Percentiles rank a stretch among this genome's conserved stretches.
These are phyloP conservation scores for Tuber magnatum DNA, from an alignment of 495 filamentous ascomycete species.

Conservation along the genomic window DNA sequence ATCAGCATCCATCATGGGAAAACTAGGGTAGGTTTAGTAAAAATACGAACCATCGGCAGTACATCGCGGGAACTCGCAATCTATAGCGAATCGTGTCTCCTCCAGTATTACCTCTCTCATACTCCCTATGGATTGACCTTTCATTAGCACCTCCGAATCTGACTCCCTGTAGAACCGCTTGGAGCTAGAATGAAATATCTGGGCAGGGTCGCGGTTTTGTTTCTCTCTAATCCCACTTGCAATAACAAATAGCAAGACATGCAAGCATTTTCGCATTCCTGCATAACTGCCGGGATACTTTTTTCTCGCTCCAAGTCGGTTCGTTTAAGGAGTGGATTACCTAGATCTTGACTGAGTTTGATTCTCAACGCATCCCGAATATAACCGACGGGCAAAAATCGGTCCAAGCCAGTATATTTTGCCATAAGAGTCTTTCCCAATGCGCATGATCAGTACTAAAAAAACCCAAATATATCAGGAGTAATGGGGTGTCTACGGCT, in stretches of 20 bases:
- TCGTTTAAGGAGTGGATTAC: background rate
- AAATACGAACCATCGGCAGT: constrained; percentile 5
- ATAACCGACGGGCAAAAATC: background rate
- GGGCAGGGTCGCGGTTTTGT: background rate
- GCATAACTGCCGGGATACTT: background rate
- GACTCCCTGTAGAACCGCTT: background rate
- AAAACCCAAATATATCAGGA: background rate
- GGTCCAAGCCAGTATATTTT: background rate
- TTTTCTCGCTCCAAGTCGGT: background rate
- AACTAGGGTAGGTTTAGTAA: background rate
- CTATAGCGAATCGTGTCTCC: constrained; percentile 19
- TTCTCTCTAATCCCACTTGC: background rate
- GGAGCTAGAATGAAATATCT: background rate
- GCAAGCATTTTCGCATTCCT: background rate
- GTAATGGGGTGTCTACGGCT: background rate
- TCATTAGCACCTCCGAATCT: background rate
- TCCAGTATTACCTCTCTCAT: constrained; percentile 12
- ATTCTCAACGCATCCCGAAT: background rate
- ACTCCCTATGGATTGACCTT: constrained; percentile 12
- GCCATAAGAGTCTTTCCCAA: background rate
- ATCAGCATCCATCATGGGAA: background rate
- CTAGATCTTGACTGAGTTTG: background rate
- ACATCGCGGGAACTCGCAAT: constrained; percentile 11
- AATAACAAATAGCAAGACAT: background rate
- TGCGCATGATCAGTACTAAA: background rate